phyloP scores from a whole-genome alignment of 2,329 filamentous ascomycete genomes.

The Colletotrichum sp. region DNA sequence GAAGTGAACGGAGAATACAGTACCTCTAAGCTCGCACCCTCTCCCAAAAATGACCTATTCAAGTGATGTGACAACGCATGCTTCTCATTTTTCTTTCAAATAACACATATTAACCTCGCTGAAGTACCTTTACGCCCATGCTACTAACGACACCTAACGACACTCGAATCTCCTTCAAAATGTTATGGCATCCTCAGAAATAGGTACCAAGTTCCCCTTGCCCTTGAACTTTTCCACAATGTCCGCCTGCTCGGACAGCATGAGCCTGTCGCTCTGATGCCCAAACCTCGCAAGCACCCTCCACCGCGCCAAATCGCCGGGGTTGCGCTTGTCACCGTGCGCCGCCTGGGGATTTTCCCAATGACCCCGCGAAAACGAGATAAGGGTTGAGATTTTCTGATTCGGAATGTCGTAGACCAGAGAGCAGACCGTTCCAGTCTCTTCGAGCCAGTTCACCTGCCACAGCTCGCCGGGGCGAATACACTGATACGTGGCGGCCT shows the following conservation, averaged over 20 bases:
- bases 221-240: constrained; percentile 56
- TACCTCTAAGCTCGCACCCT: too few species aligned
- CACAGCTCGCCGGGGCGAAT: constrained; percentile 61
- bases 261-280: constrained; percentile 51
- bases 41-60: too few species aligned
- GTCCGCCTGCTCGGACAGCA: constrained; percentile 59
- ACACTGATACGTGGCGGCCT: constrained; percentile 61
- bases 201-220: constrained; percentile 49
- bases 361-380: constrained; percentile 60
- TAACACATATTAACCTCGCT: not conserved
- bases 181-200: constrained; percentile 35
- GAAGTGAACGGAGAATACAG: too few species aligned
- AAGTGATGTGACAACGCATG: not conserved
- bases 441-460: constrained; percentile 66
- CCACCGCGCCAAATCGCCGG: constrained; percentile 56
- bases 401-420: constrained; percentile 59
- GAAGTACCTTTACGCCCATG: not conserved
- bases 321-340: constrained; percentile 60
- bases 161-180: constrained; percentile 22
- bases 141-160: not conserved
- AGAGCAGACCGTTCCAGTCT: constrained; percentile 62
- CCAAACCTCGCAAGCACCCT: constrained; percentile 52
- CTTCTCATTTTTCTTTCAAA: not conserved
- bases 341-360: constrained; percentile 57
- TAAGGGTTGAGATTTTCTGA: constrained; percentile 53